Evolutionary conservation across 2,329 filamentous ascomycete species (phyloP).

Genomic region (Diaporthe capsici): DNA sequence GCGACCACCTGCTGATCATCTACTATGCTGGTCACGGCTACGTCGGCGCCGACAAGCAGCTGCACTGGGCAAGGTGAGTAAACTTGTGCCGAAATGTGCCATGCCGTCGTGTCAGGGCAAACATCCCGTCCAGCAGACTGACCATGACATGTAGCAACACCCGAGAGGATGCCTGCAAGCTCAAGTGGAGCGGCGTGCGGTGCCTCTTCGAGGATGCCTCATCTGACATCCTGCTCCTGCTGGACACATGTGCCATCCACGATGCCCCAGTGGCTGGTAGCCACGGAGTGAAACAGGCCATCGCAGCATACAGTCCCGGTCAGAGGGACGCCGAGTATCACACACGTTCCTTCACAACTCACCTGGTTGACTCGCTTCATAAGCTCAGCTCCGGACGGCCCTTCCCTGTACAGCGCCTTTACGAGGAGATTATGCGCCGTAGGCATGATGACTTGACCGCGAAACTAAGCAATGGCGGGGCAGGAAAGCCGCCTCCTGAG

Average conservation of each 20-base stretch:
- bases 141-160: slow-evolving; percentile 62
- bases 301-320: slow-evolving; percentile 72
- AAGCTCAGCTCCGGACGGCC: slow-evolving; percentile 67
- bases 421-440: slow-evolving; percentile 66
- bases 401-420: slow-evolving; percentile 69
- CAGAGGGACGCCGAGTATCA: slow-evolving; percentile 59
- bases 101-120: background rate
- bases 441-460: slow-evolving; percentile 60
- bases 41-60: slow-evolving; percentile 69
- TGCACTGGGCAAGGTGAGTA: slow-evolving; percentile 77
- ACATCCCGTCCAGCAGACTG: slow-evolving; percentile 41
- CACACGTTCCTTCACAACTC: slow-evolving; percentile 71
- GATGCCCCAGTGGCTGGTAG: slow-evolving; percentile 65
- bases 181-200: slow-evolving; percentile 75
- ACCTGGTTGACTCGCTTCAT: slow-evolving; percentile 67
- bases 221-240: slow-evolving; percentile 73
- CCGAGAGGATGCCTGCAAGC: slow-evolving; percentile 69
- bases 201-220: slow-evolving; percentile 74
- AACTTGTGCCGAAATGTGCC: background rate
- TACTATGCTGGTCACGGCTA: slow-evolving; percentile 76
- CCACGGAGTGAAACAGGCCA: slow-evolving; percentile 72
- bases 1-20: slow-evolving; percentile 74
- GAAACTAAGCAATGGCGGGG: slow-evolving; percentile 63
- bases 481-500: slow-evolving; percentile 53
- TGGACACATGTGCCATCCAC: slow-evolving; percentile 73